phyloP scores from a whole-genome alignment of 345 rosid species.

The Luvunga scandens region DNA sequence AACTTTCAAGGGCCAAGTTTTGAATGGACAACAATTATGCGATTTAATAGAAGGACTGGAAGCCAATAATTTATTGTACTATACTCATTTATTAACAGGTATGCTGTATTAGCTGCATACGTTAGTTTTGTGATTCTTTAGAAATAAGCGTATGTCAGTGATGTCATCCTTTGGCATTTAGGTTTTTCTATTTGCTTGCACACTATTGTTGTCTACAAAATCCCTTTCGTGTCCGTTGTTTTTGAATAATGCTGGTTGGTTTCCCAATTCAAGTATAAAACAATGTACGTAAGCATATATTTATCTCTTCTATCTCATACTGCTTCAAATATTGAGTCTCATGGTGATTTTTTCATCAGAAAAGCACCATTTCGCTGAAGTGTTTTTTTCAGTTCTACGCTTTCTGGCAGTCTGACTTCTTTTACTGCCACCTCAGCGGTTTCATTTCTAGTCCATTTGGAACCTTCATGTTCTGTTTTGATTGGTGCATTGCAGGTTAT shows the following conservation, averaged over 20 bases:
- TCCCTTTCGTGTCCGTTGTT: background rate
- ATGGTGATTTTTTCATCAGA: background rate
- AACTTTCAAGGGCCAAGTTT: slow-evolving; percentile 87
- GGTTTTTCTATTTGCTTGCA: background rate
- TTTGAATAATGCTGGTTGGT: background rate
- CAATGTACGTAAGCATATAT: background rate
- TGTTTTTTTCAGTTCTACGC: background rate
- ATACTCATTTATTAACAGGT: slow-evolving; percentile 97
- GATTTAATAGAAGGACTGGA: slow-evolving; percentile 90
- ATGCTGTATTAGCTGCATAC: slow-evolving; percentile 10
- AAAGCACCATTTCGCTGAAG: background rate
- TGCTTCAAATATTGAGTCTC: background rate
- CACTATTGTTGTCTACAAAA: background rate
- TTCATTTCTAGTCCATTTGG: background rate
- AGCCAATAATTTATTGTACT: slow-evolving; percentile 72
- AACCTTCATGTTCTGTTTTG: slow-evolving; percentile 1
- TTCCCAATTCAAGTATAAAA: background rate
- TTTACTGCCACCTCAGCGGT: background rate
- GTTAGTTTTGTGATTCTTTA: background rate
- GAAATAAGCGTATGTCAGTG: too few relatives aligned
- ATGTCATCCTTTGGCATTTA: background rate
- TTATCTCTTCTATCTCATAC: background rate
- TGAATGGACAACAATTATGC: slow-evolving; percentile 85
- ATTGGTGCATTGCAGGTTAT: slow-evolving; percentile 58
- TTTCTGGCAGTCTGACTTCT: background rate